A percentile compares a stretch with the other conserved stretches of the same genome.
These are phyloP conservation scores for Fallopia convolvulus DNA, from an alignment of 148 eudicot genomes.

Conservation along the genomic window DNA sequence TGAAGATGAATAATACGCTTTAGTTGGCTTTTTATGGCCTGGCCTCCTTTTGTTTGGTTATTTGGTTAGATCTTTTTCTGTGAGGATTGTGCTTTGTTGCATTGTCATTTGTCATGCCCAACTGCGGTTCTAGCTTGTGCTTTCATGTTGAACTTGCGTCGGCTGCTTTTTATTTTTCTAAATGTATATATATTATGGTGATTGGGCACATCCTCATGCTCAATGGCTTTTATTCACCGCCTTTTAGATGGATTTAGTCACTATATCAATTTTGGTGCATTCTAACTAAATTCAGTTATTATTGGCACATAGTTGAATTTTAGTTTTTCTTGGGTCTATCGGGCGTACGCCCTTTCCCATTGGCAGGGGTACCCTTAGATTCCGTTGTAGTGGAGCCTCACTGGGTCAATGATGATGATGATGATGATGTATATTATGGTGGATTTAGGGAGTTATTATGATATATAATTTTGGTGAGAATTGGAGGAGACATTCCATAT, in stretches of 20 bases:
- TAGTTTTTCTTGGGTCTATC: too few species aligned
- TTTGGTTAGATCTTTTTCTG: neutral
- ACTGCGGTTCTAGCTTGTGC: neutral
- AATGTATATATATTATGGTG: neutral
- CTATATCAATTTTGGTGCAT: too few species aligned
- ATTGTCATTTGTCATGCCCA: neutral
- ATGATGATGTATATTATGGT: neutral
- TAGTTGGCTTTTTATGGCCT: neutral
- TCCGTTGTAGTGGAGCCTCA: too few species aligned
- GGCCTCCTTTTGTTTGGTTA: neutral
- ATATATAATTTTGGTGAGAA: neutral
- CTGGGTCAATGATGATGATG: too few species aligned
- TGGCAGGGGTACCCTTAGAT: too few species aligned
- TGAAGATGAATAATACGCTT: neutral
- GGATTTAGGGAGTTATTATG: neutral
- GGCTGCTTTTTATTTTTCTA: neutral
- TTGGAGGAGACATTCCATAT: too few species aligned
- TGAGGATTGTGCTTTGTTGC: neutral
- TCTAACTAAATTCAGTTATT: too few species aligned
- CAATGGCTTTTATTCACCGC: too few species aligned
- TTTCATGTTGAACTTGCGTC: neutral
- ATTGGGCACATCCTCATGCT: too few species aligned
- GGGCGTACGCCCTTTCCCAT: too few species aligned
- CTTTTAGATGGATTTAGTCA: too few species aligned
- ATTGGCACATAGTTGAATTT: too few species aligned